phyloP scores from a whole-genome alignment of 306 rosid genomes.

The Citrullus amarus region DNA sequence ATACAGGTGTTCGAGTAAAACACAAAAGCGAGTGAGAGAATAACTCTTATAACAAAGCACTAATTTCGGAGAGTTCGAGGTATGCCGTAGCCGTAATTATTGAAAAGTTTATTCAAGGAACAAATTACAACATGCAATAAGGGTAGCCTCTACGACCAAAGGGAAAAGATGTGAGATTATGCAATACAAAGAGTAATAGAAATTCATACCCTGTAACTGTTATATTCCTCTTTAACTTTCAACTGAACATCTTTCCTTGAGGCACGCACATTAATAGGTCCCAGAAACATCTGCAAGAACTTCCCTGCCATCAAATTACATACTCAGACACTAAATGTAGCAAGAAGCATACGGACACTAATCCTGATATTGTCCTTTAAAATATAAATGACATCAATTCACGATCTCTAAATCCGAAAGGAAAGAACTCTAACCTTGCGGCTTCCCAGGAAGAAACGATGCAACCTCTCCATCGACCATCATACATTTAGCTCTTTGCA shows the following conservation, averaged over 20 bases:
- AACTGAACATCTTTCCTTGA: constrained; percentile 72
- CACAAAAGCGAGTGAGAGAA: not conserved
- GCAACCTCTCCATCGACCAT: constrained; percentile 82
- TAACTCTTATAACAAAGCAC: not conserved
- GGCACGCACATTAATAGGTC: constrained; percentile 91
- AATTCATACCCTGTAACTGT: constrained; percentile 65
- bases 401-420: not conserved
- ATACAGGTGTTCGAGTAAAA: not conserved
- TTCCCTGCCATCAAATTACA: constrained; percentile 28
- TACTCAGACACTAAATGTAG: not conserved
- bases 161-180: not conserved
- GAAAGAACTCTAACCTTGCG: constrained; percentile 41
- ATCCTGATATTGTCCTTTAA: not conserved
- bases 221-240: constrained; percentile 97
- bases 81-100: not conserved
- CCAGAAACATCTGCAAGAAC: constrained; percentile 85
- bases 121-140: constrained; percentile 1
- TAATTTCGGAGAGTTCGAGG: not conserved
- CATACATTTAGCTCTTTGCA: constrained; percentile 62
- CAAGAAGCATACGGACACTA: not conserved
- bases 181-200: not conserved
- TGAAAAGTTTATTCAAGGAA: not conserved
- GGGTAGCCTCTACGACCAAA: not conserved
- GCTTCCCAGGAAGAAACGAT: constrained; percentile 61
- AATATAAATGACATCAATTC: not conserved